Percentiles rank a stretch among this genome's conserved stretches.
Evolutionary conservation across 371 early-diverging fungal species (phyloP).

Genomic region (Rhizopus arrhizus): DNA sequence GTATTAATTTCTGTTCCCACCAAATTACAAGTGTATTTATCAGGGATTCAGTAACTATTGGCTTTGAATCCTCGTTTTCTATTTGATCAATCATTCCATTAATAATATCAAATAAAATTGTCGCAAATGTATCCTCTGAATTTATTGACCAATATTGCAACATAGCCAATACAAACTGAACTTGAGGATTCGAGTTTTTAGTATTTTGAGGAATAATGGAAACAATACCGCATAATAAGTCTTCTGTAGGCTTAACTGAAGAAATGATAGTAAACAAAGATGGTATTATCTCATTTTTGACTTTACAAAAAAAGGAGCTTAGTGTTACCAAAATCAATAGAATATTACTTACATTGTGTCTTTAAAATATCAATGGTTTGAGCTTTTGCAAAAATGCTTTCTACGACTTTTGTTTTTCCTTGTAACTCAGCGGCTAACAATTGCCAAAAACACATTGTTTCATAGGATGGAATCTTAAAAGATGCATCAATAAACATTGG

Average conservation of each 20-base stretch:
- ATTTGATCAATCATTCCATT: slow-evolving; percentile 6
- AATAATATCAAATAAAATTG: slow-evolving; percentile 7
- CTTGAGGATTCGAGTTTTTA: slow-evolving; percentile 1
- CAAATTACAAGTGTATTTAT: slow-evolving; percentile 13
- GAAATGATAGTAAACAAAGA: slow-evolving; percentile 27
- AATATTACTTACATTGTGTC: slow-evolving; percentile 23
- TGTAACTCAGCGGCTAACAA: slow-evolving; percentile 37
- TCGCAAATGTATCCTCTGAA: slow-evolving; percentile 1
- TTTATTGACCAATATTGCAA: slow-evolving; percentile 21
- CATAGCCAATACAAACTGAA: slow-evolving; percentile 15
- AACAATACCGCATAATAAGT: slow-evolving; percentile 20
- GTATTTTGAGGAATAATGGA: slow-evolving; percentile 13
- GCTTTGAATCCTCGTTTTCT: slow-evolving; percentile 4
- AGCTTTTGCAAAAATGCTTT: slow-evolving; percentile 21
- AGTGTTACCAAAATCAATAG: neutral
- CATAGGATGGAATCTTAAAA: slow-evolving; percentile 21
- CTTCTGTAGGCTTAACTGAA: slow-evolving; percentile 24
- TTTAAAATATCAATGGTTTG: slow-evolving; percentile 22
- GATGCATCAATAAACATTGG: slow-evolving; percentile 18
- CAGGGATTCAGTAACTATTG: neutral
- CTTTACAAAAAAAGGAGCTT: neutral
- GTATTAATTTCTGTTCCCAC: slow-evolving; percentile 15
- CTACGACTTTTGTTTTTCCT: slow-evolving; percentile 18
- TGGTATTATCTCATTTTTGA: slow-evolving; percentile 25
- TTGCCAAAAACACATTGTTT: slow-evolving; percentile 35